Base-by-base conservation (phyloP, 257 asterid species). In the Penstemon newberryi region DNA sequence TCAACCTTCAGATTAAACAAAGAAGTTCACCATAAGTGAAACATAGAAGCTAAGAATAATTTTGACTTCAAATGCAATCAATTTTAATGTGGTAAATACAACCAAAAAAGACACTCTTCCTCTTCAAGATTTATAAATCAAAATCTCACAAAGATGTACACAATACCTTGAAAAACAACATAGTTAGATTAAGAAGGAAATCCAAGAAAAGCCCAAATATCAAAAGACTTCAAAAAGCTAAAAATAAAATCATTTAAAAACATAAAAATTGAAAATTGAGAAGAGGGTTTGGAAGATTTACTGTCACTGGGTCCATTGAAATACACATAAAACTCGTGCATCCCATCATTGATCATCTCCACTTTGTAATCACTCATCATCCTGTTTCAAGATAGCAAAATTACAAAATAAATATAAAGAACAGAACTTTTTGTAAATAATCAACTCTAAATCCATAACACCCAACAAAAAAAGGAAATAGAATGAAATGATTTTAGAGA, bases 331-430 rank as follows among this genome's bases (percentile, higher is more conserved):
- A 93, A 93, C 78, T 84, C 88, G 60, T 88, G 95, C 86, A 90
- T 87, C 65, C 88, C 96, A 80, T 93, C 99, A 63, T 90, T 88
- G 67, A 90, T 83, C 92, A 85, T 84, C 86, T 93, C 99, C 76
- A 93, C 99, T 85, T 89, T 85, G 86, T 87, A 93, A 78, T 93
- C 99, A 72, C 96, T 87, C 97, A 91, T 90, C 99, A 93, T 88
- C 95, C 99, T 93, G 73, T 67, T 66, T 37, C 79, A 86, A 45
- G 43, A 42, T 25, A 73, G 60, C 7, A 55, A 7, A 63, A 38
- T 38, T 61, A n/a, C 65, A 61, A 15, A 5, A 33, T 19, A 12
- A 50, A 8, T 9, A 19, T 6, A 19, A 9, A 47, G 8, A 40
- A 5, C 18, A 40, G 61, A 65, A 65, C 18, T 58, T 41, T 57